These are phyloP conservation scores for Diaporthe batatas DNA, from an alignment of 2,329 filamentous ascomycete species.

Conservation along the genomic window DNA sequence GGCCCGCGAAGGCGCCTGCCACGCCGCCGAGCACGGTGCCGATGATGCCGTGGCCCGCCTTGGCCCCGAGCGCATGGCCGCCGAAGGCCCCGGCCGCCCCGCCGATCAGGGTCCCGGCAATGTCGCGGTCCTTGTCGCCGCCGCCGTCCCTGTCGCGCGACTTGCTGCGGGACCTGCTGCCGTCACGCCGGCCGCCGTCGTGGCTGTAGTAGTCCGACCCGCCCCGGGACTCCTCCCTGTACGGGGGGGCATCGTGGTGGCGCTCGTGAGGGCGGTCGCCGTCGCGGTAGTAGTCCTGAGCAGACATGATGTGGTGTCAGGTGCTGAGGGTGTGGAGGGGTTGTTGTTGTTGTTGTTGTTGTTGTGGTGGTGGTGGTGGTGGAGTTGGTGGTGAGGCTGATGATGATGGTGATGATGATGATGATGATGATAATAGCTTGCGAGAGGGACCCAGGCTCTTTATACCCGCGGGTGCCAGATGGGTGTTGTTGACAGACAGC, in stretches of 20 bases:
- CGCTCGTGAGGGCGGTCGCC: slow-evolving; percentile 26
- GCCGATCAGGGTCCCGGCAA: slow-evolving; percentile 57
- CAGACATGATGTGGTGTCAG: slow-evolving; percentile 18
- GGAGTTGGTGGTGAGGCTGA: too few species aligned
- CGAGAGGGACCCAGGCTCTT: slow-evolving; percentile 3
- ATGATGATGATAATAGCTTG: neutral
- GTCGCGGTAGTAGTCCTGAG: slow-evolving; percentile 34
- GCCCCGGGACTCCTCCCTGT: slow-evolving; percentile 31
- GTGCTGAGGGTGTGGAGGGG: neutral
- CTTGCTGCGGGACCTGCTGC: slow-evolving; percentile 25
- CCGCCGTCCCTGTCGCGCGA: slow-evolving; percentile 38
- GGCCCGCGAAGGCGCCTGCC: slow-evolving; percentile 57
- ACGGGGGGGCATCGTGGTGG: slow-evolving; percentile 28
- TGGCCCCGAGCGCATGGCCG: slow-evolving; percentile 56
- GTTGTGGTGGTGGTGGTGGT: too few species aligned
- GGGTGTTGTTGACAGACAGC: too few species aligned
- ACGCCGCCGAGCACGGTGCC: slow-evolving; percentile 56
- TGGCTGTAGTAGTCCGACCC: slow-evolving; percentile 37
- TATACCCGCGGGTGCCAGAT: too few species aligned
- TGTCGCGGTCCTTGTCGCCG: slow-evolving; percentile 56
- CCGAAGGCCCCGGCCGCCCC: slow-evolving; percentile 57
- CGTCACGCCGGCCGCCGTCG: slow-evolving; percentile 23
- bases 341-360: neutral
- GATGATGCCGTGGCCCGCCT: slow-evolving; percentile 50
- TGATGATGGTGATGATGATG: too few species aligned